Conservation (phyloP, 2,329 filamentous ascomycete species). For the Colletotrichum sp. region DNA sequence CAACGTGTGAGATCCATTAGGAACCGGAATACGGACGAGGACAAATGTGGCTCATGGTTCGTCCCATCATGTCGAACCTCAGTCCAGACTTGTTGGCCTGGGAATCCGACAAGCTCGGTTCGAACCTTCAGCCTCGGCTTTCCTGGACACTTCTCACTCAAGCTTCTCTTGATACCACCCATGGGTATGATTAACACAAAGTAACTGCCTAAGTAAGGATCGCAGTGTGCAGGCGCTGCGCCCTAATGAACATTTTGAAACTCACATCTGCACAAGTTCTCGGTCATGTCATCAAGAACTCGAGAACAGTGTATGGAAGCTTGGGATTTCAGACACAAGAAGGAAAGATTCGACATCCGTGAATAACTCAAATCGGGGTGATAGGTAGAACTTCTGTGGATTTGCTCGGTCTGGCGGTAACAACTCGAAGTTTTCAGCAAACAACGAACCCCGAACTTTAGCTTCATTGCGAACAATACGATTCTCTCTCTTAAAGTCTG, state of each 20-base stretch:
- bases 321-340: not conserved
- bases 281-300: not conserved
- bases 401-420: not conserved
- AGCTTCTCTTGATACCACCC: not conserved
- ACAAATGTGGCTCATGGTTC: not conserved
- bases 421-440: not conserved
- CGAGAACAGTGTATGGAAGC: not conserved
- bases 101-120: not conserved
- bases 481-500: not conserved
- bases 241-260: not conserved
- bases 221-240: not conserved
- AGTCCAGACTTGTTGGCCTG: not conserved
- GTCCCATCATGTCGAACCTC: not conserved
- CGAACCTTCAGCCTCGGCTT: not conserved
- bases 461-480: not conserved
- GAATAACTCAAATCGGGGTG: not conserved
- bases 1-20: not conserved
- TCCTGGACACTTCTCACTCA: not conserved
- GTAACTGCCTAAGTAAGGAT: not conserved
- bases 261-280: not conserved
- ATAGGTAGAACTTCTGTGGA: not conserved
- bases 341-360: not conserved
- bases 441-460: not conserved
- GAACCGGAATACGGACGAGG: not conserved
- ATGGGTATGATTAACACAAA: not conserved